phyloP scores from a whole-genome alignment of 768 basidiomycete genomes.

The Macrolepiota dolichaula region DNA sequence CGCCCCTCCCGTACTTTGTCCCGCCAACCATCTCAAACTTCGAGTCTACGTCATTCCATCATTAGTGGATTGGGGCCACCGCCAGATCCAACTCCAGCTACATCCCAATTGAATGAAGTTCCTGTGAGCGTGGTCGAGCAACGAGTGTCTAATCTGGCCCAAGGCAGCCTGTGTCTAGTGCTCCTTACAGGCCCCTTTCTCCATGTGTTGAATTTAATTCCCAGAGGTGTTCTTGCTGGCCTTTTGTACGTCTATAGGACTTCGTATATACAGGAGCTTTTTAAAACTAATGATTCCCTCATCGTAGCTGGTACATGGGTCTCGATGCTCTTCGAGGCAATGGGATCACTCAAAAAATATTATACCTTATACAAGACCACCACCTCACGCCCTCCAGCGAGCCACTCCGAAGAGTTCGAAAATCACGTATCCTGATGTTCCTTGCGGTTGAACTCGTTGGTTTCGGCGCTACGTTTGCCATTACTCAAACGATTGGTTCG shows the following conservation, averaged over 20 bases:
- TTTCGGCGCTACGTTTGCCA: conserved; percentile 86
- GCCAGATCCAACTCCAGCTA: conserved; percentile 18
- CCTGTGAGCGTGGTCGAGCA: conserved; percentile 85
- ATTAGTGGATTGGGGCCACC: conserved; percentile 12
- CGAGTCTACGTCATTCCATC: conserved; percentile 1
- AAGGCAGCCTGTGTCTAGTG: conserved; percentile 76
- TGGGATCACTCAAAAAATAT: conserved; percentile 77
- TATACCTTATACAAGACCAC: conserved; percentile 76
- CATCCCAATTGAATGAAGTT: conserved; percentile 36
- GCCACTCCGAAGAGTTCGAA: conserved; percentile 75
- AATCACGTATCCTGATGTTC: conserved; percentile 70
- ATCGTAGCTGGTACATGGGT: conserved; percentile 86
- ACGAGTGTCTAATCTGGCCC: conserved; percentile 86
- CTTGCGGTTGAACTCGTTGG: conserved; percentile 72
- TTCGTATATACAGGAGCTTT: neutral
- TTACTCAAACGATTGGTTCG: conserved; percentile 86
- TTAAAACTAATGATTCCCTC: neutral
- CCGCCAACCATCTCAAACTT: conserved; percentile 7
- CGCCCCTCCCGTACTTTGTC: conserved; percentile 8
- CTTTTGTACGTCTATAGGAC: conserved; percentile 61
- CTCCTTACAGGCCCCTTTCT: conserved; percentile 81
- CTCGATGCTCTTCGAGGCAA: conserved; percentile 75
- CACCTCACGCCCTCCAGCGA: conserved; percentile 57
- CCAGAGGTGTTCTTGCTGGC: conserved; percentile 80
- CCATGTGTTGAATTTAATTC: conserved; percentile 75